These are phyloP conservation scores for Penicillium arizonense DNA, from an alignment of 495 filamentous ascomycete species.

Conservation along the genomic window DNA sequence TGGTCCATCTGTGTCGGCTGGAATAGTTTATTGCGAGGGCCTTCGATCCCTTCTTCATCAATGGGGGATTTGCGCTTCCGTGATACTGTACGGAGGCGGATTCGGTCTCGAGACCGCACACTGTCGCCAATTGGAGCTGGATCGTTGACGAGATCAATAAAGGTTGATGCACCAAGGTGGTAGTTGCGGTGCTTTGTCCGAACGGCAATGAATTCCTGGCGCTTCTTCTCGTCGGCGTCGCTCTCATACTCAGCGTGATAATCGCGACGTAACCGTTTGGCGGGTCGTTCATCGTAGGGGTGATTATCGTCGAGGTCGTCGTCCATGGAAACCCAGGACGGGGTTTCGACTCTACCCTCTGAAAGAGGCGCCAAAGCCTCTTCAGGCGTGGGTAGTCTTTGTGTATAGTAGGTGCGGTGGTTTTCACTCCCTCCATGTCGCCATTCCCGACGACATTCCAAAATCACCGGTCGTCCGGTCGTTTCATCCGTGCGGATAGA, in stretches of 20 bases:
- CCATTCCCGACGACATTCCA: constrained; percentile 76
- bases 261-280: constrained; percentile 38
- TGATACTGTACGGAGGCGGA: constrained; percentile 54
- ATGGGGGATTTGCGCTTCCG: constrained; percentile 39
- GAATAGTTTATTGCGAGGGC: constrained; percentile 31
- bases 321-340: neutral
- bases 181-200: constrained; percentile 62
- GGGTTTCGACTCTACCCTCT: neutral
- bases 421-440: constrained; percentile 56
- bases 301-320: constrained; percentile 26
- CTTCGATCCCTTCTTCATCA: constrained; percentile 37
- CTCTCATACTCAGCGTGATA: constrained; percentile 48
- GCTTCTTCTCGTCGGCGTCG: constrained; percentile 35
- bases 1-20: constrained; percentile 28
- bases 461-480: constrained; percentile 57
- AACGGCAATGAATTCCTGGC: constrained; percentile 52
- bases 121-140: constrained; percentile 34
- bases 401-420: constrained; percentile 67
- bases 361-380: constrained; percentile 13
- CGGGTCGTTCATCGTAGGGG: constrained; percentile 34
- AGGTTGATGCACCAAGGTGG: constrained; percentile 55
- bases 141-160: constrained; percentile 66
- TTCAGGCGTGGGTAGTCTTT: constrained; percentile 50
- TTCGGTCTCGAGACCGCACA: constrained; percentile 40
- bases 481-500: constrained; percentile 62